Percentiles rank a stretch among this genome's conserved stretches.
Evolutionary conservation across 176 grass and related monocot genomes (phyloP).

Genomic region (Eleusine indica): DNA sequence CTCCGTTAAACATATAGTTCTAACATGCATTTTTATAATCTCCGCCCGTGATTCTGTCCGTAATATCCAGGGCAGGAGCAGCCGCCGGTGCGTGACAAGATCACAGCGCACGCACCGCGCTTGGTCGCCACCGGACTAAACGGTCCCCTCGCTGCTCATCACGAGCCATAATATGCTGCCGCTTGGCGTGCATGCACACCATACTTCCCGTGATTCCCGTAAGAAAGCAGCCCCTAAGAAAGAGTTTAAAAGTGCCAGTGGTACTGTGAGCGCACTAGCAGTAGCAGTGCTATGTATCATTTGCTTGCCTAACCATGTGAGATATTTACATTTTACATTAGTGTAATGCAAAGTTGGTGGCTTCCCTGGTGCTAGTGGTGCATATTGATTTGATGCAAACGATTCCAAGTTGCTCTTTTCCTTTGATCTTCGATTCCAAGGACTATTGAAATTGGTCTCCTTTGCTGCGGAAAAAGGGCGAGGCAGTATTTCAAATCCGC

Average conservation of each 20-base stretch:
- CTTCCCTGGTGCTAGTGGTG: neutral
- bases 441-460: neutral
- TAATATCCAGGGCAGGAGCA: neutral
- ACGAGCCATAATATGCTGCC: neutral
- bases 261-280: neutral
- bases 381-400: slow-evolving; percentile 16
- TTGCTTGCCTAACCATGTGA: slow-evolving; percentile 27
- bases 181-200: slow-evolving; percentile 28
- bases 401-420: slow-evolving; percentile 14
- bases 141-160: neutral
- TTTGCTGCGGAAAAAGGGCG: neutral
- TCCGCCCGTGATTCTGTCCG: neutral
- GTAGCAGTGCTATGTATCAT: neutral
- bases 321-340: neutral
- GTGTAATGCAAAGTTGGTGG: neutral
- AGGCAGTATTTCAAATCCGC: neutral
- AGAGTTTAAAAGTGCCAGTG: neutral
- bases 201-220: slow-evolving; percentile 12
- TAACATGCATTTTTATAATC: no score
- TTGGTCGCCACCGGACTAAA: neutral
- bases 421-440: neutral
- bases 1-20: neutral
- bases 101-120: neutral
- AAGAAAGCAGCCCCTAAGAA: neutral
- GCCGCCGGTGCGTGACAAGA: neutral